These are phyloP conservation scores for Gnomoniopsis sp. DNA, from an alignment of 2,329 filamentous ascomycete genomes.

Conservation along the genomic window DNA sequence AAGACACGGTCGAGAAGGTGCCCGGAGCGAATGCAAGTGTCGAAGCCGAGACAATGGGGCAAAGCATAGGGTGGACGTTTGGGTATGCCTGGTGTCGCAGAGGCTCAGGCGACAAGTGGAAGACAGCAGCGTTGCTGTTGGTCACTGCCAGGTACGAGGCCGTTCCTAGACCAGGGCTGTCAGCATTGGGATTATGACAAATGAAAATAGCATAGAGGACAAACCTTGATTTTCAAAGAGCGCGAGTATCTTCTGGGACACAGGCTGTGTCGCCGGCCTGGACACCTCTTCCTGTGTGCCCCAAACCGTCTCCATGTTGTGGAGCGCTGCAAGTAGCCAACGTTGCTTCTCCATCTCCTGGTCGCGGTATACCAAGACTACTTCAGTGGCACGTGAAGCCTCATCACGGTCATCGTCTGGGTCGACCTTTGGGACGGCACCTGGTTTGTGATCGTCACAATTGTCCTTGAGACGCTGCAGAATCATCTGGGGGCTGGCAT, in stretches of 20 bases:
- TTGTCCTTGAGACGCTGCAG: slow-evolving; percentile 53
- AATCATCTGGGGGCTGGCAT: slow-evolving; percentile 47
- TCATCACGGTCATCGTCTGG: background rate
- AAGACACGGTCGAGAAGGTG: slow-evolving; percentile 48
- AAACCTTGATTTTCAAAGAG: slow-evolving; percentile 51
- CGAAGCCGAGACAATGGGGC: slow-evolving; percentile 34
- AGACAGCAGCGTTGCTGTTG: slow-evolving; percentile 37
- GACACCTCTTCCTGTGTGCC: slow-evolving; percentile 15
- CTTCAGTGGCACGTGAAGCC: slow-evolving; percentile 24
- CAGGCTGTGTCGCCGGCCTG: slow-evolving; percentile 18
- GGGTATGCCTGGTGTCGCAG: slow-evolving; percentile 34
- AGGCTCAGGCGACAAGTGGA: slow-evolving; percentile 43
- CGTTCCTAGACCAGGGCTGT: slow-evolving; percentile 34
- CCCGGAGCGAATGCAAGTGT: slow-evolving; percentile 36
- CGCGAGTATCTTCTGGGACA: slow-evolving; percentile 37
- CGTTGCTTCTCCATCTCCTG: slow-evolving; percentile 41
- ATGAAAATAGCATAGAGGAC: slow-evolving; percentile 20
- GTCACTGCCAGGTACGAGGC: slow-evolving; percentile 46
- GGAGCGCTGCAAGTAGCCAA: slow-evolving; percentile 38
- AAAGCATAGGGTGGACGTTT: slow-evolving; percentile 37
- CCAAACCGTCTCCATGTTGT: slow-evolving; percentile 38
- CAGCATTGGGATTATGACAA: slow-evolving; percentile 1
- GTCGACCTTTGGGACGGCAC: background rate
- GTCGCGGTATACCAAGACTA: slow-evolving; percentile 46
- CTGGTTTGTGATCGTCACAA: slow-evolving; percentile 32